Conservation (phyloP, 257 asterid species). For the Ilex asprella region DNA sequence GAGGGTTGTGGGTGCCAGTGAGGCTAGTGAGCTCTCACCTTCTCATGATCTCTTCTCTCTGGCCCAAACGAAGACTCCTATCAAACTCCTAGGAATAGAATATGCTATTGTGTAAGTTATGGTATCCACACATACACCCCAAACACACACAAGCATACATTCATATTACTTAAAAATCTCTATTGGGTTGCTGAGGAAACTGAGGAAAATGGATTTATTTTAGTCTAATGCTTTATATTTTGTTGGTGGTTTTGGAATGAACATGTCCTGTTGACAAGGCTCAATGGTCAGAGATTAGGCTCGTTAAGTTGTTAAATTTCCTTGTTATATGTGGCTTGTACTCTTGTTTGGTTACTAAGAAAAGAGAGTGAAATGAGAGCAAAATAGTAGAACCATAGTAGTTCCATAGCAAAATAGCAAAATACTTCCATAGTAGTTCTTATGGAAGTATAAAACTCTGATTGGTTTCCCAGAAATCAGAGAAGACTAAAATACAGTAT, state of each 20-base stretch:
- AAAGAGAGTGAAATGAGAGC: too few relatives aligned
- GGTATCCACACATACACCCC: not conserved
- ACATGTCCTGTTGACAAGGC: not conserved
- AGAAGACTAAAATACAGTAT: too few relatives aligned
- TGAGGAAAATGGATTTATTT: too few relatives aligned
- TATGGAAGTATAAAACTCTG: too few relatives aligned
- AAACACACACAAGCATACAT: too few relatives aligned
- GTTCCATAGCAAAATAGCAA: too few relatives aligned
- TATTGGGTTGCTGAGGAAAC: not conserved
- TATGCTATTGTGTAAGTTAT: constrained; percentile 29
- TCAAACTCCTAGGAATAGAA: constrained; percentile 26
- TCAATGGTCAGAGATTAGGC: too few relatives aligned
- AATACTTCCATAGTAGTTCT: too few relatives aligned
- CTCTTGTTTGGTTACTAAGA: not conserved
- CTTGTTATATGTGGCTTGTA: not conserved
- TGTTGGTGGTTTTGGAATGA: not conserved
- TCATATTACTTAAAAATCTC: not conserved
- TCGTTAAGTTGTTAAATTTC: not conserved
- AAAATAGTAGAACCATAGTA: too few relatives aligned
- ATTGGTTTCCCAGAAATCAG: too few relatives aligned
- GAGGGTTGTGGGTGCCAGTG: constrained; percentile 13
- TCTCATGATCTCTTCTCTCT: not conserved
- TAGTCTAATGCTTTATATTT: not conserved
- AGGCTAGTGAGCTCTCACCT: constrained; percentile 8
- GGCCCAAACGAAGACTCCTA: constrained; percentile 13